phyloP scores from a whole-genome alignment of 179 eudicot species.

The Beta macrorhiza region DNA sequence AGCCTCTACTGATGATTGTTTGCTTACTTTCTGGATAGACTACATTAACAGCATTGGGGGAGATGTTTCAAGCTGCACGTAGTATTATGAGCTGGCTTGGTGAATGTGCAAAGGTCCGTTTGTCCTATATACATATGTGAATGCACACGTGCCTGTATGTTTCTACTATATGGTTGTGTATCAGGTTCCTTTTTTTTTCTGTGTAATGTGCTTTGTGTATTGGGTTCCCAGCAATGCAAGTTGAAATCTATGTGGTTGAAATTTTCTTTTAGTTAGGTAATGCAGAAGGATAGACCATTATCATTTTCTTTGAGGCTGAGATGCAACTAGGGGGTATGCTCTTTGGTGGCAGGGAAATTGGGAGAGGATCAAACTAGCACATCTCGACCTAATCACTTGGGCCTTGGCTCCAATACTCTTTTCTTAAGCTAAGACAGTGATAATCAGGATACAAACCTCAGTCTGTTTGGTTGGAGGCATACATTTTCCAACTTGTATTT shows the following conservation, averaged over 20 bases:
- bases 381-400: neutral
- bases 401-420: neutral
- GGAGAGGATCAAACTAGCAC: neutral
- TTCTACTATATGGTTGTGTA: neutral
- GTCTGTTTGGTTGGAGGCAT: neutral
- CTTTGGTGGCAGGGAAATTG: too few species aligned
- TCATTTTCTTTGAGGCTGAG: too few species aligned
- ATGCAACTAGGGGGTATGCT: neutral
- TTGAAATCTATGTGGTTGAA: conserved; percentile 2
- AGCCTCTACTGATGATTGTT: conserved; percentile 11
- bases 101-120: conserved; percentile 88
- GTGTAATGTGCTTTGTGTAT: neutral
- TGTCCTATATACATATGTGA: conserved; percentile 18
- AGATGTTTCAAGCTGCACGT: conserved; percentile 97
- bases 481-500: neutral
- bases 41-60: conserved; percentile 85
- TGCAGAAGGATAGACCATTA: neutral
- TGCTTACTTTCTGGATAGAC: conserved; percentile 42
- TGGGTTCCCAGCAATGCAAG: neutral
- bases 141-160: neutral
- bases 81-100: conserved; percentile 96
- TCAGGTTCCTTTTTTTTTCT: neutral
- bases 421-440: neutral
- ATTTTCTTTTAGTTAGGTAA: neutral
- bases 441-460: neutral